A percentile compares a stretch with the other conserved stretches of the same genome.
Evolutionary conservation across 345 rosid genomes (phyloP).

Genomic region (Pistacia integerrima): DNA sequence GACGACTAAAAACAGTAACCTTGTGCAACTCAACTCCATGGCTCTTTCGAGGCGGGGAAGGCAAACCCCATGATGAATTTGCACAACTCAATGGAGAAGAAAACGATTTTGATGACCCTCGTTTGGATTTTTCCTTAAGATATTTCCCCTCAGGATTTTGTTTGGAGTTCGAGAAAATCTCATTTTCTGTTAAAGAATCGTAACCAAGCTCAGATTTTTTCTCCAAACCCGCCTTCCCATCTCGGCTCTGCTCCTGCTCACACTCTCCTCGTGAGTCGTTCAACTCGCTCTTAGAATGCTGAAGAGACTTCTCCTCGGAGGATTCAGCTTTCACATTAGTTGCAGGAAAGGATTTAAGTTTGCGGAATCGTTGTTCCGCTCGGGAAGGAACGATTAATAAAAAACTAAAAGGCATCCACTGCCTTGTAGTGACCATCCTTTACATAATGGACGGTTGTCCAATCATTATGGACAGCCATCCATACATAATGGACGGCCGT

Average conservation of each 20-base stretch:
- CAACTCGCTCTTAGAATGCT: slow-evolving; percentile 30
- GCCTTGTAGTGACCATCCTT: too few species aligned
- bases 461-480: too few species aligned
- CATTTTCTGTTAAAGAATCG: slow-evolving; percentile 12
- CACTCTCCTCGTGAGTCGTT: background rate
- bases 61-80: slow-evolving; percentile 33
- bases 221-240: slow-evolving; percentile 18
- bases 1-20: slow-evolving; percentile 14
- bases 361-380: slow-evolving; percentile 71
- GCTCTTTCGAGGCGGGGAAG: slow-evolving; percentile 53
- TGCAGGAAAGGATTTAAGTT: slow-evolving; percentile 68
- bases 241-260: slow-evolving; percentile 14
- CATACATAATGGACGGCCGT: too few species aligned
- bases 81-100: slow-evolving; percentile 28
- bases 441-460: too few species aligned
- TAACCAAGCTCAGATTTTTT: slow-evolving; percentile 1
- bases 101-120: slow-evolving; percentile 11
- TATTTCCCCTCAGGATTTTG: slow-evolving; percentile 18
- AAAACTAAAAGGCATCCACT: too few species aligned
- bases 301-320: background rate
- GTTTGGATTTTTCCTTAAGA: slow-evolving; percentile 27
- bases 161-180: slow-evolving; percentile 21
- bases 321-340: slow-evolving; percentile 24
- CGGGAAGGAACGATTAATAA: slow-evolving; percentile 46
- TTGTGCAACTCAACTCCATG: slow-evolving; percentile 11